Percentiles rank a stretch among this genome's conserved stretches.
phyloP scores from a whole-genome alignment of 176 grass and related monocot genomes.

The Raddia guianensis region DNA sequence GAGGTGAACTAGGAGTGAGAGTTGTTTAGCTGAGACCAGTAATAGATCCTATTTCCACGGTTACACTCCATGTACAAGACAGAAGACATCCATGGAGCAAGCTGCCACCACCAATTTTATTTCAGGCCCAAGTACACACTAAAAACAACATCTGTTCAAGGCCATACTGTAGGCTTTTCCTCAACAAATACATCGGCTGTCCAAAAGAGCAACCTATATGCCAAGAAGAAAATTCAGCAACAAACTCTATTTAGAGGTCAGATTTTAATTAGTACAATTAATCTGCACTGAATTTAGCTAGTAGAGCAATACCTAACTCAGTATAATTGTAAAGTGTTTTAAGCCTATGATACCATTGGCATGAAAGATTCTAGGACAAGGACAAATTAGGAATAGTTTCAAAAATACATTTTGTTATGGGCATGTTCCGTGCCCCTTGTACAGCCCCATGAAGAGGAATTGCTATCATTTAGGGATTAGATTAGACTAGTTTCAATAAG shows the following conservation, averaged over 20 bases:
- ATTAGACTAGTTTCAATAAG: no score
- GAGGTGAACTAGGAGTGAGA: conserved; percentile 12
- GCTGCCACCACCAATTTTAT: background rate
- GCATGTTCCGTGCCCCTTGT: no score
- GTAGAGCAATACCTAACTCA: background rate
- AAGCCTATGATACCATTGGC: background rate
- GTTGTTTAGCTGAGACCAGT: background rate
- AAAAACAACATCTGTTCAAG: background rate
- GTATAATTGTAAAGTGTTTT: conserved; percentile 8
- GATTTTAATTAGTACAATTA: background rate
- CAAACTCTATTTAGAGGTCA: background rate
- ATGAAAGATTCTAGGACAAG: background rate
- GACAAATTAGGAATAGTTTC: background rate
- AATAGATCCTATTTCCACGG: background rate
- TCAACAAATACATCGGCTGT: background rate
- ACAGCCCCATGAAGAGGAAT: no score
- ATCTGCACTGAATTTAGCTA: background rate
- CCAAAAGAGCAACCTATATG: background rate
- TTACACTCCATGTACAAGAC: conserved; percentile 10
- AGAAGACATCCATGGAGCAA: background rate
- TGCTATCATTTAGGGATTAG: no score
- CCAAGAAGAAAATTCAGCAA: conserved; percentile 2
- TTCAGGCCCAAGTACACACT: background rate
- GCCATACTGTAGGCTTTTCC: background rate
- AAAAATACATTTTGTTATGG: background rate